Evolutionary conservation across 1,284 basidiomycete genomes (phyloP), one percentile per base, ranked within the genome.

Genomic region (Tilletia indica): DNA sequence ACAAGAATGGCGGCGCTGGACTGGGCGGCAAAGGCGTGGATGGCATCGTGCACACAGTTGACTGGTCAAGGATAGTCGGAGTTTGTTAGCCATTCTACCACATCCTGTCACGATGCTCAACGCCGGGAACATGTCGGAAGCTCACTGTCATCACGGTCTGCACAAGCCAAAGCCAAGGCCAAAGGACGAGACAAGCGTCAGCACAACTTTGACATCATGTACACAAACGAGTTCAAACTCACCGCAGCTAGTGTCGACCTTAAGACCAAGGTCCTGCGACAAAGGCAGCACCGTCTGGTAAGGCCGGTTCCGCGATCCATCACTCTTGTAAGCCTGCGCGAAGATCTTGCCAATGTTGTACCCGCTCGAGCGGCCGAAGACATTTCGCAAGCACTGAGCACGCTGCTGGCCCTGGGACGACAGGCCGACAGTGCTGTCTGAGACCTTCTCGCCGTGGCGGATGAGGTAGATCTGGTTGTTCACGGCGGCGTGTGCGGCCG

Each of bases 361-460:
- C 36, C 51, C 54, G n/a, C 73, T 75, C 0, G 49, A 25, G 2
- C 36, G 19, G 31, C 81, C 79, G 63, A 83, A 80, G 14, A 81
- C 73, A 49, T 71, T 71, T 25, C 69, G 63, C 19, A 74, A 68
- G 68, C 73, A 74, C 67, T 74, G 72, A 5, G 73, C 68, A 16
- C 73, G 68, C 42, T 74, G 31, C 49, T 36, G 25, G 54, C 73
- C 73, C 51, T 70, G 61, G 31, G 42, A 36, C 42, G 73, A 76
- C 16, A 84, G 73, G 5, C 73, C 73, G 31, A 42, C 51, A n/a
- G 58, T 61, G 56, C 73, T 74, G 58, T 80, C 68, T 6, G 69
- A 47, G 21, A 76, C 76, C 72, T 84, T 84, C 74, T 84, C 83
- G 42, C 83, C 83, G 63, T 84, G 83, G 0, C 83, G 80, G 54